A percentile compares a stretch with the other conserved stretches of the same genome.
Evolutionary conservation across 1,284 basidiomycete genomes (phyloP).

Genomic region (Vanrija pseudolonga): DNA sequence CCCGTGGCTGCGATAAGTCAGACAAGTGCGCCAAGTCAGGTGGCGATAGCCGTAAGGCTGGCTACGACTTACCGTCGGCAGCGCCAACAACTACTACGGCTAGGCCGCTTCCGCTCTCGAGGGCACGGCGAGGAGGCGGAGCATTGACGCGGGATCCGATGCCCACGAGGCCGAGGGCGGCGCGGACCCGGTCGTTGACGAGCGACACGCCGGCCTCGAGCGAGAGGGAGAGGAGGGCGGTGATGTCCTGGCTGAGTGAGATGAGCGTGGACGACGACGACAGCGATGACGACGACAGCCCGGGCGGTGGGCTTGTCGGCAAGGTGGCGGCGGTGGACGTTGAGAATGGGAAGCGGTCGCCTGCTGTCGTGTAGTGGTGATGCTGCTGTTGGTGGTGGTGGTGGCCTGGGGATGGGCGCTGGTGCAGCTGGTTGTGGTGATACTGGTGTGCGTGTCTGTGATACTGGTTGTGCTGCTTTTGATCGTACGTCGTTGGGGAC

Average conservation of each 20-base stretch:
- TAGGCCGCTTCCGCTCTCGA: slow-evolving; percentile 26
- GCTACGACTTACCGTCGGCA: slow-evolving; percentile 27
- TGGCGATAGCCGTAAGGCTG: neutral
- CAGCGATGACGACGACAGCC: neutral
- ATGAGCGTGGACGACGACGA: slow-evolving; percentile 22
- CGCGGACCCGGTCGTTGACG: slow-evolving; percentile 27
- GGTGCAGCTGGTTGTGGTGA: slow-evolving; percentile 2
- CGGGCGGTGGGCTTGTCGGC: neutral
- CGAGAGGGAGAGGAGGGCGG: slow-evolving; percentile 37
- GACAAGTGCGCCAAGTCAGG: neutral
- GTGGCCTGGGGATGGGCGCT: slow-evolving; percentile 5
- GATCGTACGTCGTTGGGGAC: neutral
- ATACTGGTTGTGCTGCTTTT: slow-evolving; percentile 1
- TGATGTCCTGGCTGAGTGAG: slow-evolving; percentile 37
- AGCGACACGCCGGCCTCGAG: slow-evolving; percentile 32
- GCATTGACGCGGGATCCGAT: slow-evolving; percentile 18
- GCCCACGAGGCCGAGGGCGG: slow-evolving; percentile 24
- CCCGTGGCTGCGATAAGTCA: slow-evolving; percentile 29
- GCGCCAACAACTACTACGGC: slow-evolving; percentile 41
- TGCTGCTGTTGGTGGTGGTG: neutral
- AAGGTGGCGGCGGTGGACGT: too few species aligned
- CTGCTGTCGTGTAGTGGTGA: neutral
- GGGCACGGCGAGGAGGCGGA: neutral
- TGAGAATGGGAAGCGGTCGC: too few species aligned
- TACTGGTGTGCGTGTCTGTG: neutral